These are phyloP conservation scores for Taxawa tesnikishii DNA, from an alignment of 2,329 filamentous ascomycete genomes.

Conservation along the genomic window DNA sequence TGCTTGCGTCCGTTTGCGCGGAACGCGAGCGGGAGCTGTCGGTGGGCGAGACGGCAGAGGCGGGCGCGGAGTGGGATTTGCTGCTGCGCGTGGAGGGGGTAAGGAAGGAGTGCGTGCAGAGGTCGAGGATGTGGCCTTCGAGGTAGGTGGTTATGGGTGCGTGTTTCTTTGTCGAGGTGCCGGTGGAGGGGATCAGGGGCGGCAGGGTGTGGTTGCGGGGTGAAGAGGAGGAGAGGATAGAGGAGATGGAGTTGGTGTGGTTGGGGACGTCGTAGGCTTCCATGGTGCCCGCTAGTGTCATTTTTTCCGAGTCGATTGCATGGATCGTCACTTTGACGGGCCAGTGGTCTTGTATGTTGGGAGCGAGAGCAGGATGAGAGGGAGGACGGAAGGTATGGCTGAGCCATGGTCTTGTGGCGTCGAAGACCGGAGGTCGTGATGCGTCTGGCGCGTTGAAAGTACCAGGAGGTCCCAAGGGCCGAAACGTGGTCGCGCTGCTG, in stretches of 20 bases:
- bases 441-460: slow-evolving; percentile 10
- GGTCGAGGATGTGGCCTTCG: slow-evolving; percentile 58
- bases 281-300: slow-evolving; percentile 57
- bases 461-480: not conserved
- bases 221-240: slow-evolving; percentile 13
- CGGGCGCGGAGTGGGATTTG: not conserved
- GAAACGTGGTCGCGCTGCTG: not conserved
- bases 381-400: slow-evolving; percentile 18
- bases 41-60: not conserved
- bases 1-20: not conserved
- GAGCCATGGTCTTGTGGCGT: slow-evolving; percentile 25
- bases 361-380: slow-evolving; percentile 6
- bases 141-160: slow-evolving; percentile 52
- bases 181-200: slow-evolving; percentile 8
- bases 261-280: slow-evolving; percentile 56
- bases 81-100: slow-evolving; percentile 21
- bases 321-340: slow-evolving; percentile 56
- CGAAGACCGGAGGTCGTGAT: slow-evolving; percentile 15
- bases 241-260: slow-evolving; percentile 19
- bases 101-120: slow-evolving; percentile 36
- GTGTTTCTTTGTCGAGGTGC: slow-evolving; percentile 18
- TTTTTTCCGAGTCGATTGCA: slow-evolving; percentile 44
- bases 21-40: too few species aligned
- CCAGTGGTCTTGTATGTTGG: slow-evolving; percentile 43
- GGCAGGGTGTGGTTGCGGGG: not conserved